phyloP scores from a whole-genome alignment of 192 early-diverging fungal genomes.

The Backusella parvicylindrica region DNA sequence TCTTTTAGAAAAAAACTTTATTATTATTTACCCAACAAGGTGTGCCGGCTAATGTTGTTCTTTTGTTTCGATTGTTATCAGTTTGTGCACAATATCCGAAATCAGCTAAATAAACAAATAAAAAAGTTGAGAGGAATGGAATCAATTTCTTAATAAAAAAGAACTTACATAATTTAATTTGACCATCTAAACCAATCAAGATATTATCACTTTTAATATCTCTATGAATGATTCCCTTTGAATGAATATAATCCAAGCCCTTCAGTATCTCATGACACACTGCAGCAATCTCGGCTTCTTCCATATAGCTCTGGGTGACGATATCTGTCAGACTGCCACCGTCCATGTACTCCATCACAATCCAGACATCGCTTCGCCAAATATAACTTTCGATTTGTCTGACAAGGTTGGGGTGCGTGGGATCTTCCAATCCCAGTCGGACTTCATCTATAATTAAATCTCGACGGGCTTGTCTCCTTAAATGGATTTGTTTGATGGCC shows the following conservation, averaged over 20 bases:
- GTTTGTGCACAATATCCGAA: constrained; percentile 88
- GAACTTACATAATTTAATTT: constrained; percentile 67
- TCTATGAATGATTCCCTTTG: constrained; percentile 73
- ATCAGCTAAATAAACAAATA: constrained; percentile 54
- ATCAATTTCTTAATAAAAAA: neutral
- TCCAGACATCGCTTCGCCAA: constrained; percentile 78
- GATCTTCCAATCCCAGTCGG: constrained; percentile 74
- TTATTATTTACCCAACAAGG: constrained; percentile 72
- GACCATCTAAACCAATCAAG: constrained; percentile 58
- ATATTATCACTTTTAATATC: constrained; percentile 90
- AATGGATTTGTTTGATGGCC: constrained; percentile 94
- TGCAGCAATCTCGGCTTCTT: constrained; percentile 78
- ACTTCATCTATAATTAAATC: constrained; percentile 93
- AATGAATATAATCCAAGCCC: constrained; percentile 73
- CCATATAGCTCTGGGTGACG: constrained; percentile 73
- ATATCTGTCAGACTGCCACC: constrained; percentile 84
- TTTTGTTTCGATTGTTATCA: constrained; percentile 56
- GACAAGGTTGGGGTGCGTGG: constrained; percentile 77
- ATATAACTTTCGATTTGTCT: constrained; percentile 81
- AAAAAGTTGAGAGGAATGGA: neutral
- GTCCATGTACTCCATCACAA: constrained; percentile 93
- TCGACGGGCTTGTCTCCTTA: constrained; percentile 91
- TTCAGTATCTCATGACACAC: constrained; percentile 75
- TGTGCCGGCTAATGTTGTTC: constrained; percentile 80
- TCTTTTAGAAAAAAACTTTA: neutral